Evolutionary conservation across 2,329 filamentous ascomycete genomes (phyloP).

Genomic region (Decorospora gaudefroyi): DNA sequence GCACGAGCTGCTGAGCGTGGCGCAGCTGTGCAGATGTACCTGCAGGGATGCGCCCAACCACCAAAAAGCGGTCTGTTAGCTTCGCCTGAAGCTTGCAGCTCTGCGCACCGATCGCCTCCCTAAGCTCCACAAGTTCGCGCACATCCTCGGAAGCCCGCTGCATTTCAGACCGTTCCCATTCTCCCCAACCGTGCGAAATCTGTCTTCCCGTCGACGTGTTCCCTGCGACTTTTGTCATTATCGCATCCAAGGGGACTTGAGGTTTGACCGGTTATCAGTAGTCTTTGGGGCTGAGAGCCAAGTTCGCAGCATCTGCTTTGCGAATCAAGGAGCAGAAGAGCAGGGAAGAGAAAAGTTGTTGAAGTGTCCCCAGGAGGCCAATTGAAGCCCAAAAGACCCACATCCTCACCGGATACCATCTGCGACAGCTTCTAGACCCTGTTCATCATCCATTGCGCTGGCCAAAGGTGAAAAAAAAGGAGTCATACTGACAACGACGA

Average conservation of each 20-base stretch:
- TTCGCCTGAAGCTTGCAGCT: constrained; percentile 1
- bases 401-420: constrained; percentile 12
- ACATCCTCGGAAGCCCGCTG: constrained; percentile 8
- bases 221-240: not conserved
- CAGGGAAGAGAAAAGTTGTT: constrained; percentile 1
- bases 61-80: constrained; percentile 31
- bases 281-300: too few relatives aligned
- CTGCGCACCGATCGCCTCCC: constrained; percentile 19
- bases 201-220: constrained; percentile 5
- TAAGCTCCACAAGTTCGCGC: constrained; percentile 37
- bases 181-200: constrained; percentile 26
- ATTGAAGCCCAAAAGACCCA: constrained; percentile 28
- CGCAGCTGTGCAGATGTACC: constrained; percentile 8
- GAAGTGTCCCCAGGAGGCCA: constrained; percentile 4
- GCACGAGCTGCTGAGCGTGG: not conserved
- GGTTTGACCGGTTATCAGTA: too few relatives aligned
- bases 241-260: too few relatives aligned
- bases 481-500: constrained; percentile 4
- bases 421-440: constrained; percentile 6
- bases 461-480: not conserved
- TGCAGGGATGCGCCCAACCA: constrained; percentile 30
- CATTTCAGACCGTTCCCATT: too few relatives aligned
- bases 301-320: too few relatives aligned
- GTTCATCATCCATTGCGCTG: constrained; percentile 2
- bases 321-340: not conserved